Percentiles rank a stretch among this genome's conserved stretches.
phyloP scores from a whole-genome alignment of 805 yeast species.

The Cyberlindnera suaveolens region DNA sequence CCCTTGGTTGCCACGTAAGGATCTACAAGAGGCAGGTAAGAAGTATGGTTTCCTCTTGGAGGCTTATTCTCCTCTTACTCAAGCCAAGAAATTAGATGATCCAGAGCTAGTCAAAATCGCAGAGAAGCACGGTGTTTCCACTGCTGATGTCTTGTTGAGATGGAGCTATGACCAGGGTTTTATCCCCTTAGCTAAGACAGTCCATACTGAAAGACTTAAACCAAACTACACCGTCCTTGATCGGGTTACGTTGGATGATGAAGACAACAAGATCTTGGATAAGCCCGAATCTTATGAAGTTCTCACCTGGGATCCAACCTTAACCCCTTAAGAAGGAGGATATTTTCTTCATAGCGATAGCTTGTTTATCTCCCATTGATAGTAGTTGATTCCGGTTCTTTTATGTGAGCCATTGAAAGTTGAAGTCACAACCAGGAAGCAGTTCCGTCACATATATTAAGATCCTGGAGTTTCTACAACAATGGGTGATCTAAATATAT shows the following conservation, averaged over 20 bases:
- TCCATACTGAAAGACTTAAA: conserved; percentile 11
- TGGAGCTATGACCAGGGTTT: conserved; percentile 22
- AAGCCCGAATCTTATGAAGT: conserved; percentile 16
- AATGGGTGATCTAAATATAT: too few species aligned
- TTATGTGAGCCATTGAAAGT: too few species aligned
- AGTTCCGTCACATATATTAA: too few species aligned
- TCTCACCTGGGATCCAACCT: conserved; percentile 20
- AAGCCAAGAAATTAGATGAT: conserved; percentile 17
- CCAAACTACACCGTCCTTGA: conserved; percentile 16
- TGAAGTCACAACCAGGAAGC: too few species aligned
- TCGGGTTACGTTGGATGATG: conserved; percentile 16
- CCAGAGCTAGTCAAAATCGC: conserved; percentile 17
- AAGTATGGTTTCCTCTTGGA: conserved; percentile 16
- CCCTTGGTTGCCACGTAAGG: conserved; percentile 23
- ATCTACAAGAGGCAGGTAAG: conserved; percentile 17
- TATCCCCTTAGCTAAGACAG: conserved; percentile 19
- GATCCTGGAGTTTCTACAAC: too few species aligned
- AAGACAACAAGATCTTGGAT: conserved; percentile 14
- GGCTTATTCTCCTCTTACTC: conserved; percentile 21
- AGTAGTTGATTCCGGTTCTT: background rate
- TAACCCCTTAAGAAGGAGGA: background rate
- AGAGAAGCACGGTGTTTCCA: conserved; percentile 16
- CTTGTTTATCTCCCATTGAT: background rate
- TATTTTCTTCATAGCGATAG: conserved; percentile 2
- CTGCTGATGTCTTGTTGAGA: conserved; percentile 15